A percentile compares a stretch with the other conserved stretches of the same genome.
Evolutionary conservation across 805 yeast species (phyloP).

Genomic region (Priceomyces haplophilus): DNA sequence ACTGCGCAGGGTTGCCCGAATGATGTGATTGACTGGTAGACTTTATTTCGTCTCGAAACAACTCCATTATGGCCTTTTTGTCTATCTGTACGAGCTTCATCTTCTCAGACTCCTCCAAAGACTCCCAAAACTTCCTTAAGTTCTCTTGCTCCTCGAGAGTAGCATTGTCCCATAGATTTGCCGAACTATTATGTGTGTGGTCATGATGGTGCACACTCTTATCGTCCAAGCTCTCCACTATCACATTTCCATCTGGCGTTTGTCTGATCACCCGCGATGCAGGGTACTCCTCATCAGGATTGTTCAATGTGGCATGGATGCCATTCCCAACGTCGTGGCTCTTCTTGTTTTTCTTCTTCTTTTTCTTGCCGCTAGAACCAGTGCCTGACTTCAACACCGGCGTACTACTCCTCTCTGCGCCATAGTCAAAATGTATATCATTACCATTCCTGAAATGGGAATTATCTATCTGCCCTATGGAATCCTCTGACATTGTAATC

Average conservation of each 20-base stretch:
- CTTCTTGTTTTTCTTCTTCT: constrained; percentile 34
- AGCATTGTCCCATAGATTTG: constrained; percentile 46
- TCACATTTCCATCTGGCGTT: constrained; percentile 72
- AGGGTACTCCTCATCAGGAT: constrained; percentile 66
- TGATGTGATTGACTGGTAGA: constrained; percentile 5
- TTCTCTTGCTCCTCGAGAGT: constrained; percentile 50
- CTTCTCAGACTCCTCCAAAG: constrained; percentile 58
- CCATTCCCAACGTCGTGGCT: constrained; percentile 11
- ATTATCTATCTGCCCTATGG: constrained; percentile 8
- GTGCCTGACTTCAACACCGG: constrained; percentile 4
- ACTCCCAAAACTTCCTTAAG: constrained; percentile 62
- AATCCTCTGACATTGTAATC: constrained; percentile 7
- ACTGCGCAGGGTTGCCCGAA: constrained; percentile 6
- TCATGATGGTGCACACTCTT: constrained; percentile 8
- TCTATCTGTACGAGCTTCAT: constrained; percentile 61
- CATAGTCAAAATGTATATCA: constrained; percentile 32
- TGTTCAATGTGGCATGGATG: constrained; percentile 46
- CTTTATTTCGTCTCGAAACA: constrained; percentile 47
- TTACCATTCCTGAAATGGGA: constrained; percentile 29
- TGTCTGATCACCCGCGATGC: constrained; percentile 67
- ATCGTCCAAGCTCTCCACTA: constrained; percentile 57
- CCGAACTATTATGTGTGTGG: constrained; percentile 9
- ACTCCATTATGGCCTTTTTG: constrained; percentile 62
- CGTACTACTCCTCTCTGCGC: constrained; percentile 2
- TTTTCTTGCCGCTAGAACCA: constrained; percentile 14